Base-by-base conservation (phyloP, 495 filamentous ascomycete genomes). In the Podospora pseudoanserina region DNA sequence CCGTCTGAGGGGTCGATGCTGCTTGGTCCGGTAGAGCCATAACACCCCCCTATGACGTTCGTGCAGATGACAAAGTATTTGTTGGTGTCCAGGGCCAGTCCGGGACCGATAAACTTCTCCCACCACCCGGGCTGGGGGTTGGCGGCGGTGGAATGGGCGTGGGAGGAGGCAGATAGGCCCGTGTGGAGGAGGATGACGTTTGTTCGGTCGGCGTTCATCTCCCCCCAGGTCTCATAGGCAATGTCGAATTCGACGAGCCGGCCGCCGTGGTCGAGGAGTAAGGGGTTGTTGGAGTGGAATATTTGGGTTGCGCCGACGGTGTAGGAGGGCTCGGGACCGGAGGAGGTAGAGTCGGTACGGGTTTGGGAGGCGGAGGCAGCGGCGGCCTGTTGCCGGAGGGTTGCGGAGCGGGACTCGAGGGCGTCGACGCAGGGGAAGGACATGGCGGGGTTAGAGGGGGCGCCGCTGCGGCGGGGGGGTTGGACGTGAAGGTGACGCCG, bases 31-130 rank as follows among this genome's bases (percentile, higher is more conserved):
- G 95, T 99, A 23, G 91, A 96, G 53, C 96, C 96, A 78, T 94
- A 99, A 81, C 95, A 99, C 23, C 96, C 92, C 26, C 96, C 95
- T 44, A 99, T 84, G 18, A 97, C 92, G 77, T 99, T 99, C 9
- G 96, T 98, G 79, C 95, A 99, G 69, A 99, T 92, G 61, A 99
- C 79, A 75, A 90, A 91, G 80, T 96, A 97, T 74, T 92, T 94
- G 73, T 94, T 78, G 2, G 96, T 99, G 77, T 99, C 92, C 6
- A 99, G 78, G 23, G 93, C 89, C 34, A 85, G 84, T 0, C 92
- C 93, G 0, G 96, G 91, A 0, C 95, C 95, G 71, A 99, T 97
- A 78, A 99, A 99, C 77, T 91, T 96, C 81, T 99, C 96, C 95
- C 95, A 99, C 95, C 95, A 99, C 0, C 95, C 95, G 0, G 91